Evolutionary conservation across 2,329 filamentous ascomycete genomes (phyloP).

Genomic region (Fusarium xylarioides): DNA sequence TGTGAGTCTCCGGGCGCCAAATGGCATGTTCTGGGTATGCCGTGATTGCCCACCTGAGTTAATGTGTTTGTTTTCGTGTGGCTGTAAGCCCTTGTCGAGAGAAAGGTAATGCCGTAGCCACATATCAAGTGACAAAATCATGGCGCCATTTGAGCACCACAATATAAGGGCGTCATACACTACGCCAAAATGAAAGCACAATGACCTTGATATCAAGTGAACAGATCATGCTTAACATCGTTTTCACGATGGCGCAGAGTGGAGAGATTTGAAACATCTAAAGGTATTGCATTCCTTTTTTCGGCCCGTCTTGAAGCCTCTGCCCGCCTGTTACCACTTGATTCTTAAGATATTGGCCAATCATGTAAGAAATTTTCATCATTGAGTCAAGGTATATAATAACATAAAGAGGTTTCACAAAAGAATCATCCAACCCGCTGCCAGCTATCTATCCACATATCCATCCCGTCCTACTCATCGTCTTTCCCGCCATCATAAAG

Average conservation of each 20-base stretch:
- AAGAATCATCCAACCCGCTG: not conserved
- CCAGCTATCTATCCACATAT: not conserved
- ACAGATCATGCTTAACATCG: rapidly evolving
- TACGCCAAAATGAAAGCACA: not conserved
- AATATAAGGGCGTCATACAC: not conserved
- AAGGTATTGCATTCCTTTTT: not conserved
- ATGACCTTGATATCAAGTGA: not conserved
- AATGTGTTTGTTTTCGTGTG: not conserved
- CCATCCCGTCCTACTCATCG: not conserved
- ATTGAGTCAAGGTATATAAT: not conserved
- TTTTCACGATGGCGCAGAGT: too few relatives aligned
- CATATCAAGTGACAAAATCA: not conserved
- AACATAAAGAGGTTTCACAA: not conserved
- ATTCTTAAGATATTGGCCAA: too few relatives aligned
- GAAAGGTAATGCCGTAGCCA: not conserved
- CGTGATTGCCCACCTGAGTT: not conserved
- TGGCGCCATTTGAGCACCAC: not conserved
- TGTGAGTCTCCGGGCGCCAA: not conserved
- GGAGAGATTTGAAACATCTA: rapidly evolving
- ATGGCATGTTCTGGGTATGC: not conserved
- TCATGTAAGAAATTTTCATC: too few relatives aligned
- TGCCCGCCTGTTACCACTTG: too few relatives aligned
- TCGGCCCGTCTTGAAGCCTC: not conserved
- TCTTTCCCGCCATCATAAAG: not conserved
- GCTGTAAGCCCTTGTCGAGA: not conserved